These are phyloP conservation scores for Rubia peregrina DNA, from an alignment of 305 asterid genomes.

Conservation along the genomic window DNA sequence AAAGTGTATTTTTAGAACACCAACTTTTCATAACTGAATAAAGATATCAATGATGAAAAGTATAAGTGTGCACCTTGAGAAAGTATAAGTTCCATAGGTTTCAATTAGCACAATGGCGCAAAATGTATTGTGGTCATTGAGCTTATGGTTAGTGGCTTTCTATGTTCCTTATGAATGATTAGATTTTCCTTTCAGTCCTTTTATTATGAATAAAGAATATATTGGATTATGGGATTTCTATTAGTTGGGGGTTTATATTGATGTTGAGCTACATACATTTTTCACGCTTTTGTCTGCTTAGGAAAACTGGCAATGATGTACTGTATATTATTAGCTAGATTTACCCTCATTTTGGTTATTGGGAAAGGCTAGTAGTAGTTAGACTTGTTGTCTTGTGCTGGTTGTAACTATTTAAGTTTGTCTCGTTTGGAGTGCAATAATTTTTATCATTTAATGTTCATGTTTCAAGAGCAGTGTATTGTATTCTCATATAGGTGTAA, in stretches of 20 bases:
- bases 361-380: background rate
- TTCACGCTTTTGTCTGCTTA: background rate
- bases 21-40: too few species aligned
- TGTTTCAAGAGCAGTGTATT: background rate
- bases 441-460: background rate
- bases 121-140: too few species aligned
- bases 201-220: background rate
- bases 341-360: background rate
- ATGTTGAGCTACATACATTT: background rate
- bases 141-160: background rate
- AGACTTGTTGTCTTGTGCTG: background rate
- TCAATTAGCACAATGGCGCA: too few species aligned
- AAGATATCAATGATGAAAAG: background rate
- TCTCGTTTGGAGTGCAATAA: background rate
- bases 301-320: background rate
- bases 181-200: background rate
- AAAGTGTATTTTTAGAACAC: background rate
- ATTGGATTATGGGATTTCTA: background rate
- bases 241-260: background rate
- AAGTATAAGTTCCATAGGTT: background rate
- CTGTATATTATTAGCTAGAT: background rate
- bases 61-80: background rate
- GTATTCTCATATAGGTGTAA: background rate
- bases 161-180: background rate
- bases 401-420: background rate